These are phyloP conservation scores for Phytophthora brassicae DNA, from an alignment of 352 stramenopile genomes.

Conservation along the genomic window DNA sequence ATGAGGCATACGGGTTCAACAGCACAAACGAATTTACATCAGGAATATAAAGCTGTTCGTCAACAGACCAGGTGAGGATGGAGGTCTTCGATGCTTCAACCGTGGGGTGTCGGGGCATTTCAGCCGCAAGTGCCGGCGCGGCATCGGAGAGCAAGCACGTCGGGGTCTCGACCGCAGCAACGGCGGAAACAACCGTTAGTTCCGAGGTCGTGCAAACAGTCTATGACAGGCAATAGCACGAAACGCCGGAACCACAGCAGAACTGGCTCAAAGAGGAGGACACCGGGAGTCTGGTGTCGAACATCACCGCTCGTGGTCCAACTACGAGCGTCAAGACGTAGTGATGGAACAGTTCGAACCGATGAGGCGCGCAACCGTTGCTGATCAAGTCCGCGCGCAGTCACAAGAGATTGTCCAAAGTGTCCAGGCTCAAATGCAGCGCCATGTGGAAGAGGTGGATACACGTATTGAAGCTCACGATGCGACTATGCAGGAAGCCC, in stretches of 20 bases:
- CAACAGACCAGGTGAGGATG: background rate
- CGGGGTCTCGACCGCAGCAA: background rate
- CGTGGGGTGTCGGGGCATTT: background rate
- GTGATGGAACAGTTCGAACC: no score
- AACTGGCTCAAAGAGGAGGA: background rate
- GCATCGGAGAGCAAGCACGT: background rate
- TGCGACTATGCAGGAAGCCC: no score
- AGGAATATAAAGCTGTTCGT: constrained; percentile 5
- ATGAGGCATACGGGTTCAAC: constrained; percentile 4
- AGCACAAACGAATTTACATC: background rate
- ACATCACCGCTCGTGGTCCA: no score
- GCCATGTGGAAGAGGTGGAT: no score
- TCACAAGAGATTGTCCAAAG: no score
- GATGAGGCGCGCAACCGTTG: no score
- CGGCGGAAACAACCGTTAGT: constrained; percentile 2
- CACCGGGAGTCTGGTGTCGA: background rate
- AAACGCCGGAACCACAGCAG: background rate
- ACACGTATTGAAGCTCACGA: no score
- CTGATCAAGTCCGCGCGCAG: no score
- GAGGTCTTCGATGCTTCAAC: constrained; percentile 6
- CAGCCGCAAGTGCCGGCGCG: background rate
- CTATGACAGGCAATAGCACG: background rate
- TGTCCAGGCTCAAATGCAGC: no score
- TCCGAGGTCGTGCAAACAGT: background rate
- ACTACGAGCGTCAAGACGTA: no score